Evolutionary conservation across 768 basidiomycete genomes (phyloP), one percentile per base, ranked within the genome.

Genomic region (Albatrellus ellisii): DNA sequence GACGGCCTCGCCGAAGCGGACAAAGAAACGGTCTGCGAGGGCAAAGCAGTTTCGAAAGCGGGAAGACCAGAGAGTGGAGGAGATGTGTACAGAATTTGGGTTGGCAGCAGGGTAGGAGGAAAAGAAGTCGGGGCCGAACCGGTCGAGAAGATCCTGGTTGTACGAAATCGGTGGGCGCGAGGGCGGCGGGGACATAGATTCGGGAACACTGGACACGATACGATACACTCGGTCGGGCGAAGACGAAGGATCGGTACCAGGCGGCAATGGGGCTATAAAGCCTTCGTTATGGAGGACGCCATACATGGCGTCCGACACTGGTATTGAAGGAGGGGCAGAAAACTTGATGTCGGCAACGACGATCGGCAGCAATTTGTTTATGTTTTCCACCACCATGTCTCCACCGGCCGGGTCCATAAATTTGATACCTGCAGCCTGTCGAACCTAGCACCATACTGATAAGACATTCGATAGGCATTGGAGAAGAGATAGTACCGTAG

Each of bases 1-100:
- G 7, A 47, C 27, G n/a, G 48, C 51, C n/a, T n/a, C n/a, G 14
- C 47, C 47, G 14, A 27, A n/a, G 34, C 34, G 34, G 15, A 11
- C 17, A n/a, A 36, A 17, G 34, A n/a, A n/a, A 10, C 18, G 12
- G 15, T n/a, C 34, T 10, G 34, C 34, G 34, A 36, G 34, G 15
- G 34, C 34, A 21, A n/a, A 17, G 34, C 34, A 21, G 15, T n/a
- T 36, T n/a, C 34, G 15, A n/a, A 36, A 21, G 6, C 34, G 34
- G 15, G 34, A 14, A 4, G 34, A 36, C 34, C 34, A 36, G 12
- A 36, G 15, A 10, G 18, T 21, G 12, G 11, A 11, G 15, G 15
- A 21, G 15, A 36, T 21, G 34, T 21, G 34, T 21, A 36, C 34
- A n/a, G n/a, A n/a, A n/a, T n/a, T n/a, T n/a, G n/a, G n/a, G n/a